Evolutionary conservation across 169 alveolate species (phyloP), one percentile per base, ranked within the genome.

Genomic region (Eimeria falciformis): DNA sequence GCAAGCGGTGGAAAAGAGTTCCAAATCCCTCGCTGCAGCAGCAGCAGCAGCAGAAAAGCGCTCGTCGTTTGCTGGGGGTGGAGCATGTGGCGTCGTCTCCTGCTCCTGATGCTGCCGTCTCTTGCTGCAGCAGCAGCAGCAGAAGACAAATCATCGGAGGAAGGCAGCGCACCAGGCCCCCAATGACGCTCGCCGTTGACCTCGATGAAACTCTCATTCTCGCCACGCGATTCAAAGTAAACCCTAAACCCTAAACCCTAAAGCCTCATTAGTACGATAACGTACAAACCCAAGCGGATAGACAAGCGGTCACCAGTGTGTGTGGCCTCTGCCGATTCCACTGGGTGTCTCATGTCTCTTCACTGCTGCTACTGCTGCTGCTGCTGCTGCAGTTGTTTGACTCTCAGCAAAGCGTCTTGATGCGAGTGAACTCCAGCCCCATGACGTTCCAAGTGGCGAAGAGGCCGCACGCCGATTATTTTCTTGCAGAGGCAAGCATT

Each of bases 151-250:
- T 7, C 17, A n/a, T 47, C 1, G 53, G 81, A 12, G 90, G 56
- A 14, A 12, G 78, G 81, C 53, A 82, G 90, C 90, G 90, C n/a
- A 82, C 56, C n/a, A 17, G 53, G 45, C 86, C 73, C 27, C 93
- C 93, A 25, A 68, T 71, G 88, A 75, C 93, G 29, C 93, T 89
- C 88, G 93, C 73, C 27, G 33, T 89, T 9, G 93, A 89, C 50
- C 83, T 89, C 55, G 93, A 89, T 33, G 90, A 89, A 45, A 89
- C 93, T 9, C 93, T 89, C 17, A 58, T 89, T 40, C 50, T 85
- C 3, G 79, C 92, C 40, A 71, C 82, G 21, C 14, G 29, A 29
- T 18, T 21, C 23, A 18, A 62, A 71, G 92, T 71, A 33, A 0
- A 18, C 18, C 27, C 53, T 53, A 53, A 53, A 53, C 62, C 62